These are phyloP conservation scores for Wickerhamiella lipophila DNA, from an alignment of 805 yeast species.

Conservation along the genomic window DNA sequence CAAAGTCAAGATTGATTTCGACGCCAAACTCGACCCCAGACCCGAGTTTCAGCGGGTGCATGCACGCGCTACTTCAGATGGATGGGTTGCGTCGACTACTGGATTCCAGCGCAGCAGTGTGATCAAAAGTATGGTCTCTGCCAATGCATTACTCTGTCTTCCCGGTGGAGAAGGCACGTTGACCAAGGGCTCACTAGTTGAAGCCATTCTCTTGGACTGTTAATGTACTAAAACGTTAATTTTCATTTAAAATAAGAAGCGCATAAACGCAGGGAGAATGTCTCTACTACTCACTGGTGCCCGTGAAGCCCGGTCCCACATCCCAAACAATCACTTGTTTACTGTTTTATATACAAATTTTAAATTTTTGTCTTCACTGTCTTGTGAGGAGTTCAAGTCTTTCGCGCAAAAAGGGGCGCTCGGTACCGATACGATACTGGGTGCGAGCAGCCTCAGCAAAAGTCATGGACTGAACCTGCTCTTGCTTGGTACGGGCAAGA, in stretches of 20 bases:
- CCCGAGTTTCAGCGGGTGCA: constrained; percentile 41
- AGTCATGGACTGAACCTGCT: constrained; percentile 79
- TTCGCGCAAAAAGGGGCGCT: constrained; percentile 27
- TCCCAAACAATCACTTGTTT: background rate
- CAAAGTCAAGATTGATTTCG: constrained; percentile 28
- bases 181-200: constrained; percentile 16
- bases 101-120: constrained; percentile 43
- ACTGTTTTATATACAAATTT: constrained; percentile 4
- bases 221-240: too few species aligned
- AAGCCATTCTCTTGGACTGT: constrained; percentile 17
- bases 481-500: constrained; percentile 72
- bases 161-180: constrained; percentile 27
- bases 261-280: too few species aligned
- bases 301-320: too few species aligned
- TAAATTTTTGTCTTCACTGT: background rate
- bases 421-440: constrained; percentile 52
- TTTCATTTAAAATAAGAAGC: too few species aligned
- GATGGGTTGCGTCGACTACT: constrained; percentile 33
- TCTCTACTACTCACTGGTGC: too few species aligned
- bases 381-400: constrained; percentile 22
- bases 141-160: constrained; percentile 35
- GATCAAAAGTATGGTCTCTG: constrained; percentile 36
- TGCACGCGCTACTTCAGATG: constrained; percentile 24
- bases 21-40: constrained; percentile 34
- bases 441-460: constrained; percentile 87